Base-by-base conservation (phyloP, 108 stramenopile species). In the Nitzschia inconspicua region DNA sequence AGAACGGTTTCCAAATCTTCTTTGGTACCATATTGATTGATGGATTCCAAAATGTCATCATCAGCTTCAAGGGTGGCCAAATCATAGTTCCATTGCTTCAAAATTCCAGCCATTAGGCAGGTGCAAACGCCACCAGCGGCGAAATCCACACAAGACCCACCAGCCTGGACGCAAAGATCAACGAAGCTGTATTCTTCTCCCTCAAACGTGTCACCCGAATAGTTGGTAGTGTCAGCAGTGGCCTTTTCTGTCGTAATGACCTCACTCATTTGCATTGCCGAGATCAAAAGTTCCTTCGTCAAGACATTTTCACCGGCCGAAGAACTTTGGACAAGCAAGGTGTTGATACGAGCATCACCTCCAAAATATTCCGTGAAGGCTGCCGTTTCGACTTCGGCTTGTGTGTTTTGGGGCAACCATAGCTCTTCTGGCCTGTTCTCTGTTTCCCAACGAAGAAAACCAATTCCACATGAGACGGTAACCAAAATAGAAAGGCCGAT, bases 61-160 rank as follows among this genome's bases (percentile, higher is more conserved):
- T 89, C 87, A 9, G 47, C 44, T 36, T 78, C 52, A 18, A 89
- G 54, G 1, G 60, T 75, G 3, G 42, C 66, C 32, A 78, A 28
- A 65, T 84, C 79, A 54, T 85, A 89, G 59, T 83, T 75, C 87
- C 87, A 89, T 28, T 66, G 53, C 51, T 72, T 68, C 0, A 89
- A 56, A 46, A 85, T 68, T 26, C 79, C 74, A 0, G 61, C 44
- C 9, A 81, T 47, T 13, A 83, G 47, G 46, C 87, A 85, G 5
- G 37, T 26, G 57, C 82, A 83, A 18, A 75, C n/a, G n/a, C n/a
- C 70, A 8, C 65, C 63, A 1, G 68, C 63, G 48, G 30, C 60
- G 40, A 40, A 31, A 7, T 59, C 47, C 36, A 56, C 76, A 62
- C 83, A 88, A 2, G 64, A 9, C 20, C 77, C 84, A 1, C 84